Evolutionary conservation across 352 stramenopile species (phyloP).

Genomic region (Phytophthora palmivora): DNA sequence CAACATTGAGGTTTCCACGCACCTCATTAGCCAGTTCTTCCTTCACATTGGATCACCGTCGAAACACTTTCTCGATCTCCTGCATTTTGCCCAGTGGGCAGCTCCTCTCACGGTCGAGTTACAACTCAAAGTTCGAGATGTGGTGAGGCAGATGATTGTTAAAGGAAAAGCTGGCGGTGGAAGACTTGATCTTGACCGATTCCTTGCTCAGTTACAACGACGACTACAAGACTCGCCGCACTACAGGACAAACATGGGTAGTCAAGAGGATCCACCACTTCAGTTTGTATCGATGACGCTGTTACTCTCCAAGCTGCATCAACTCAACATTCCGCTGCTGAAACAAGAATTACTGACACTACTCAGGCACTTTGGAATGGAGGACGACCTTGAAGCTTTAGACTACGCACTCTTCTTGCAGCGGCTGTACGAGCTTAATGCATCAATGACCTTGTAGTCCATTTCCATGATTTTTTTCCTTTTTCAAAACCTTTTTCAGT

Average conservation of each 20-base stretch:
- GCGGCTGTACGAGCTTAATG: constrained; percentile 47
- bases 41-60: constrained; percentile 49
- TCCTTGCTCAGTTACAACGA: constrained; percentile 46
- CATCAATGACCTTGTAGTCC: constrained; percentile 4
- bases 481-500: not conserved
- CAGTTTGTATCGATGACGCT: constrained; percentile 34
- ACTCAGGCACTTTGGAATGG: constrained; percentile 64
- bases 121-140: constrained; percentile 39
- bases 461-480: not conserved
- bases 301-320: constrained; percentile 50
- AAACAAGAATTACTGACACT: constrained; percentile 45
- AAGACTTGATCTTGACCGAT: constrained; percentile 56
- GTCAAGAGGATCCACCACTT: constrained; percentile 1
- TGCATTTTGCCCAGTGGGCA: constrained; percentile 51
- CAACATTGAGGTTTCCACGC: constrained; percentile 43
- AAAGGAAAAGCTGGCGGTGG: constrained; percentile 57
- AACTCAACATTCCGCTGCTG: constrained; percentile 52
- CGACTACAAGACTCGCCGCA: constrained; percentile 38
- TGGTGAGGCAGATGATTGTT: constrained; percentile 50
- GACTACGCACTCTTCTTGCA: constrained; percentile 53
- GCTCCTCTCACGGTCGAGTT: constrained; percentile 44
- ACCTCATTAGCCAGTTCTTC: constrained; percentile 65
- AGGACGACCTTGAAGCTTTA: constrained; percentile 40
- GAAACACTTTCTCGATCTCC: constrained; percentile 54
- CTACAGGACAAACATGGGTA: constrained; percentile 3